phyloP scores from a whole-genome alignment of 164 flowering plant genomes.

The Berberis vulgaris region DNA sequence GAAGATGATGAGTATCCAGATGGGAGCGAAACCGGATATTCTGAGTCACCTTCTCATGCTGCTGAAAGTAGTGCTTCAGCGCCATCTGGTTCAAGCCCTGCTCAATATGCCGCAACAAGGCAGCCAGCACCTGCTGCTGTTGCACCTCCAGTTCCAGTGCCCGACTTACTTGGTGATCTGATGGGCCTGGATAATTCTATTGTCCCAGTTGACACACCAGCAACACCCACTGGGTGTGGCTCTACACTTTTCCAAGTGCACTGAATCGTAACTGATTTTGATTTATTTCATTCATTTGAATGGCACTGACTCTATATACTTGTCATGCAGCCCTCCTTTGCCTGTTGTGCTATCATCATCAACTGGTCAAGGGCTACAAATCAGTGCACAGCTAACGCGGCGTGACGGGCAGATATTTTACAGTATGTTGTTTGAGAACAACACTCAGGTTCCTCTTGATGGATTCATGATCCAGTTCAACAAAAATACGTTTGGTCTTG shows the following conservation, averaged over 20 bases:
- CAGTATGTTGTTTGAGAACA: slow-evolving; percentile 83
- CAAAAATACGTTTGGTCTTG: slow-evolving; percentile 93
- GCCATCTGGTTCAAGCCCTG: slow-evolving; percentile 37
- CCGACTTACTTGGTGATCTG: slow-evolving; percentile 91
- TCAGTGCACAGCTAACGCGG: slow-evolving; percentile 70
- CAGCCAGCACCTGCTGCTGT: slow-evolving; percentile 38
- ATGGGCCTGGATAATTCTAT: slow-evolving; percentile 82
- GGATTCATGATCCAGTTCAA: slow-evolving; percentile 99
- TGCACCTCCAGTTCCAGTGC: slow-evolving; percentile 60
- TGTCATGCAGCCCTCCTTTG: slow-evolving; percentile 64
- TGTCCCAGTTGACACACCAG: slow-evolving; percentile 77
- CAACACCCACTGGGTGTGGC: slow-evolving; percentile 57
- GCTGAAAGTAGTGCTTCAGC: slow-evolving; percentile 49
- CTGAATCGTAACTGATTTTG: background rate
- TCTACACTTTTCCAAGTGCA: background rate
- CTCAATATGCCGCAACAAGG: slow-evolving; percentile 36
- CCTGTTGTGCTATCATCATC: slow-evolving; percentile 77
- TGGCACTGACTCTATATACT: background rate
- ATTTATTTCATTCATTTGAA: background rate
- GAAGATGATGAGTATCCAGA: slow-evolving; percentile 94
- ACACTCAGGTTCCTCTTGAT: slow-evolving; percentile 63
- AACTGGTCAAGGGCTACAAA: slow-evolving; percentile 87
- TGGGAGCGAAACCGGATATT: slow-evolving; percentile 64
- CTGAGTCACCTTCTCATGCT: slow-evolving; percentile 60
- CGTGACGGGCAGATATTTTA: slow-evolving; percentile 89